A percentile compares a stretch with the other conserved stretches of the same genome.
Evolutionary conservation across 306 rosid species (phyloP).

Genomic region (Vachellia collinsii): DNA sequence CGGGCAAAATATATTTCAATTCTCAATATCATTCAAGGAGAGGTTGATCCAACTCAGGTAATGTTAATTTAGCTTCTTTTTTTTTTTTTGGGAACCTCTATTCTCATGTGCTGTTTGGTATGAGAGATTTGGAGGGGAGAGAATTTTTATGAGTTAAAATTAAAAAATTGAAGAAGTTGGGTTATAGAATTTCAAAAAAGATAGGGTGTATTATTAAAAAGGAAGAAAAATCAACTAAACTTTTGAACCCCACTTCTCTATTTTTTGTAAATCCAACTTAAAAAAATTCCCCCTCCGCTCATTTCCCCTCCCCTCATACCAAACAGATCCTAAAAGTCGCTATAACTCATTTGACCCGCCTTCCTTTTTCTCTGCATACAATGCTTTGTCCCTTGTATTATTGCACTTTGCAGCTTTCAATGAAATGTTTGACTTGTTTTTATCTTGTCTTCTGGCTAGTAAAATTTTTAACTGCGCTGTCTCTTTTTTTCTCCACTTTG

Average conservation of each 20-base stretch:
- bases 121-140: too few species aligned
- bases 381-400: not conserved
- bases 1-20: conserved; percentile 98
- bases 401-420: conserved; percentile 18
- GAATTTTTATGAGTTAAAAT: too few species aligned
- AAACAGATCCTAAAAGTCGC: not conserved
- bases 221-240: too few species aligned
- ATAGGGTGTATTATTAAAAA: too few species aligned
- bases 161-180: too few species aligned
- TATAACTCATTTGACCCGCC: not conserved
- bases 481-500: conserved; percentile 28
- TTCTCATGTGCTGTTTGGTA: too few species aligned
- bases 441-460: conserved; percentile 22
- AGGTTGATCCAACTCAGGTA: conserved; percentile 99
- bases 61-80: not conserved
- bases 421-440: conserved; percentile 25
- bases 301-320: too few species aligned
- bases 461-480: conserved; percentile 19
- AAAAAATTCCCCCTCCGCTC: too few species aligned
- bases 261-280: too few species aligned
- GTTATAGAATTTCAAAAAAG: too few species aligned
- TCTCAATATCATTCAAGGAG: conserved; percentile 96
- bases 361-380: not conserved
- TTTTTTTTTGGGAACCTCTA: not conserved
- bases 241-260: too few species aligned